A percentile compares a stretch with the other conserved stretches of the same genome.
Evolutionary conservation across 73 alveolate species (phyloP).

Genomic region (Paramecium bursaria): DNA sequence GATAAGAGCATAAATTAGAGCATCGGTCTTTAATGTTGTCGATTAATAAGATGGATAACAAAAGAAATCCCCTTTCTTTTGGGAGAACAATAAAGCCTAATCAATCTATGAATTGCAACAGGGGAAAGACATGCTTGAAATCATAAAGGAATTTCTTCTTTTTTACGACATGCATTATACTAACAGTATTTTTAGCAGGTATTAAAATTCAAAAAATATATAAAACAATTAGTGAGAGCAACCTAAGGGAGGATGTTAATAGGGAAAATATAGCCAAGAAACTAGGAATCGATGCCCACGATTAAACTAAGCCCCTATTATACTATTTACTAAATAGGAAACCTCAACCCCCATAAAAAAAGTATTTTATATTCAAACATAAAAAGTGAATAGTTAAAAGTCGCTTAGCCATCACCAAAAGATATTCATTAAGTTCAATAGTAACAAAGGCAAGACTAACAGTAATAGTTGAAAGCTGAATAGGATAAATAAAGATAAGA

Average conservation of each 20-base stretch:
- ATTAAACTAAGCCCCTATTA: constrained; percentile 57
- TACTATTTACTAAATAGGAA: constrained; percentile 20
- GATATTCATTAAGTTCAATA: background rate
- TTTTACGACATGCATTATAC: constrained; percentile 67
- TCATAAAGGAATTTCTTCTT: constrained; percentile 64
- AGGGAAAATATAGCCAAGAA: constrained; percentile 62
- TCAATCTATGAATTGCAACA: constrained; percentile 37
- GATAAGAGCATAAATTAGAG: constrained; percentile 71
- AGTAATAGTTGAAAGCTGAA: background rate
- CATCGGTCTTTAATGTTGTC: constrained; percentile 70
- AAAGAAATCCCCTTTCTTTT: constrained; percentile 65
- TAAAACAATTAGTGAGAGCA: constrained; percentile 54
- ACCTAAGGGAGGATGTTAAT: constrained; percentile 63
- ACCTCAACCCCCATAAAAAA: too few species aligned
- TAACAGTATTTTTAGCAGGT: constrained; percentile 59
- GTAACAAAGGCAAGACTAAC: background rate
- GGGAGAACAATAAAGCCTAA: constrained; percentile 68
- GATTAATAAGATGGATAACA: constrained; percentile 54
- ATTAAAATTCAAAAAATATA: background rate
- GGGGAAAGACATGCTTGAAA: constrained; percentile 55
- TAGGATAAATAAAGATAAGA: background rate
- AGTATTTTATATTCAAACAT: too few species aligned
- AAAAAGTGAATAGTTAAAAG: background rate
- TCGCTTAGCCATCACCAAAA: constrained; percentile 2
- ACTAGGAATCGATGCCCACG: constrained; percentile 34